Base-by-base conservation (phyloP, 208 protist genomes). In the Wallacemonas sp. region DNA sequence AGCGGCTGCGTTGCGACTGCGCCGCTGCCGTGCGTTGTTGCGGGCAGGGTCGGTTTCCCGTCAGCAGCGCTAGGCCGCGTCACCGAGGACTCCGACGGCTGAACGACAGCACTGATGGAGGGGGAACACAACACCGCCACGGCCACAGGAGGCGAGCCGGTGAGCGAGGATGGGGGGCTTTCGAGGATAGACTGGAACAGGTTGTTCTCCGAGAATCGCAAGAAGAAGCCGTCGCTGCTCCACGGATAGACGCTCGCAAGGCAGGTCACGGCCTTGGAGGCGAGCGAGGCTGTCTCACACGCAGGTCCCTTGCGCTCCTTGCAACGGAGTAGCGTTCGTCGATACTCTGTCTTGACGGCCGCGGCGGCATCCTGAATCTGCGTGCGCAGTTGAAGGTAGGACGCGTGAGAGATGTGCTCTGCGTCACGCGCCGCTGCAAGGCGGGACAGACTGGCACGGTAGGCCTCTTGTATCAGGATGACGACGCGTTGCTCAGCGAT, bases 391-490 rank as follows among this genome's bases (percentile, higher is more conserved):
- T 56, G 24, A 2, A 12, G 24, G 12, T 49, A 72, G 2, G 68
- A 61, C 0, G 52, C 44, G 0, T 14, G n/a, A 29, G 63, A 47
- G 19, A 83, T 14, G 9, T 19, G 16, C 0, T 70, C 66, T 3
- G 23, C 14, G 3, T 30, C 23, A 41, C 33, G 39, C 14, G 63
- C 56, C 9, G 1, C 12, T 39, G 65, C 61, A 30, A 76, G 44
- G 41, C 72, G 65, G 2, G 47, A 1, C 23, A 47, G 56, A 38
- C 60, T 70, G 44, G 49, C 47, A 17, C 68, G 68, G 49, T 75
- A 80, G 4, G 73, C 69, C 44, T 86, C 80, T 61, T 86, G 80
- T 24, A 86, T 47, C 23, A 86, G 70, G 1, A 86, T 23, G 32
- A 86, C 69, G 32, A 86, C 52, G 39, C 80, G 80, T 47, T 63